phyloP scores from a whole-genome alignment of 768 basidiomycete genomes.

The Russula sp. region DNA sequence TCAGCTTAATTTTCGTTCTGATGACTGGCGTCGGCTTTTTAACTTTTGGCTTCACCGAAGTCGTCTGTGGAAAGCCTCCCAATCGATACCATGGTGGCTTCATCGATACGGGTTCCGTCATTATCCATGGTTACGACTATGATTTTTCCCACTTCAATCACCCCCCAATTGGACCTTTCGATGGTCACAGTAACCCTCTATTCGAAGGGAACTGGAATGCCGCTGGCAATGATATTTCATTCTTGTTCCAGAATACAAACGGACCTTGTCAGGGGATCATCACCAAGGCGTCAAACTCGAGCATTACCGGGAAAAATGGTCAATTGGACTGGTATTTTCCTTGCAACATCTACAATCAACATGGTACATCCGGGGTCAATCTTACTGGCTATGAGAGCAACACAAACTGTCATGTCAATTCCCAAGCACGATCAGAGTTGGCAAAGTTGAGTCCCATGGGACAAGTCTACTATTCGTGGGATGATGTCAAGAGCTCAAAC shows the following conservation, averaged over 20 bases:
- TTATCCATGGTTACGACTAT: slow-evolving; percentile 94
- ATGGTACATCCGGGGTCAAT: slow-evolving; percentile 59
- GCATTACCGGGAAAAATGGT: slow-evolving; percentile 61
- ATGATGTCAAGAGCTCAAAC: slow-evolving; percentile 61
- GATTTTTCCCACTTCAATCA: slow-evolving; percentile 87
- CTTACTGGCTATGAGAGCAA: slow-evolving; percentile 59
- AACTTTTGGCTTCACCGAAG: slow-evolving; percentile 96
- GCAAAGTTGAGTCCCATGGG: slow-evolving; percentile 56
- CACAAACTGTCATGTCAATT: slow-evolving; percentile 70
- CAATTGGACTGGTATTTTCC: slow-evolving; percentile 94
- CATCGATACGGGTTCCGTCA: slow-evolving; percentile 74
- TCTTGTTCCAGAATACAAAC: slow-evolving; percentile 93
- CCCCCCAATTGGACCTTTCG: slow-evolving; percentile 69
- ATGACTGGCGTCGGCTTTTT: slow-evolving; percentile 97
- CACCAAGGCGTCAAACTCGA: slow-evolving; percentile 63
- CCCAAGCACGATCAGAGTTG: slow-evolving; percentile 53
- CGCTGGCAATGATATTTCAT: slow-evolving; percentile 86
- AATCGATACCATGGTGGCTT: slow-evolving; percentile 78
- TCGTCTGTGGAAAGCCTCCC: slow-evolving; percentile 86
- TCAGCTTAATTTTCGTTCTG: slow-evolving; percentile 71
- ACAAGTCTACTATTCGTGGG: slow-evolving; percentile 94
- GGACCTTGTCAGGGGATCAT: slow-evolving; percentile 77
- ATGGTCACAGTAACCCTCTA: slow-evolving; percentile 81
- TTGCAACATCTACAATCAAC: slow-evolving; percentile 86
- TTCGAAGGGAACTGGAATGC: slow-evolving; percentile 72